These are phyloP conservation scores for Colletotrichum sp. DNA, from an alignment of 2,329 filamentous ascomycete species.

Conservation along the genomic window DNA sequence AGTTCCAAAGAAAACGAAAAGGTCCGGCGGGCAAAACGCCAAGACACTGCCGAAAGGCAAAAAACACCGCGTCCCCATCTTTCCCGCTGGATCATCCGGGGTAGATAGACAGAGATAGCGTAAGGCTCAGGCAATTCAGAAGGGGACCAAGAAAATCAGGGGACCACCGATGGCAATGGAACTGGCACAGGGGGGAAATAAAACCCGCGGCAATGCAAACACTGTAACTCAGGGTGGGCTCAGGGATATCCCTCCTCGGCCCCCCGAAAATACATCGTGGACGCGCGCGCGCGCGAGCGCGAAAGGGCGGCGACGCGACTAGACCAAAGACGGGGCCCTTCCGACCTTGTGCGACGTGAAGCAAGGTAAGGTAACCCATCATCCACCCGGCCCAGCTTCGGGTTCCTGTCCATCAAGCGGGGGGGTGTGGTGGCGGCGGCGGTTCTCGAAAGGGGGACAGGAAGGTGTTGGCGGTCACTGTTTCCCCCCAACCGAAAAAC, in stretches of 20 bases:
- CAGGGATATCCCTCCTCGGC: neutral
- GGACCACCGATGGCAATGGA: neutral
- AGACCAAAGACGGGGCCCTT: neutral
- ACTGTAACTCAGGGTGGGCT: neutral
- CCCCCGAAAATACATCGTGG: neutral
- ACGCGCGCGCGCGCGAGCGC: neutral
- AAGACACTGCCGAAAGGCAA: neutral
- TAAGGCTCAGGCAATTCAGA: neutral
- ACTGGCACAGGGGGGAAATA: neutral
- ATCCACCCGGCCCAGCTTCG: neutral
- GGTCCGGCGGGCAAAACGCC: neutral
- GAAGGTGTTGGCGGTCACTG: neutral
- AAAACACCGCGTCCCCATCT: neutral
- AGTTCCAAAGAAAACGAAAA: neutral
- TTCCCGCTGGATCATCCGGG: neutral
- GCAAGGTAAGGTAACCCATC: neutral
- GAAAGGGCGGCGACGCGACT: neutral
- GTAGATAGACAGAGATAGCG: neutral
- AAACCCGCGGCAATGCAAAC: neutral
- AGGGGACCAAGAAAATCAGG: neutral
- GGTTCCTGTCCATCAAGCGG: conserved; percentile 9
- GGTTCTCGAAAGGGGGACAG: neutral
- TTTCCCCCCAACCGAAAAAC: neutral
- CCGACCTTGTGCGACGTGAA: neutral
- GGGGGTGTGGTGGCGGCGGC: neutral